These are phyloP conservation scores for Herpetomonas muscarum DNA, from an alignment of 208 protist species.

Conservation along the genomic window DNA sequence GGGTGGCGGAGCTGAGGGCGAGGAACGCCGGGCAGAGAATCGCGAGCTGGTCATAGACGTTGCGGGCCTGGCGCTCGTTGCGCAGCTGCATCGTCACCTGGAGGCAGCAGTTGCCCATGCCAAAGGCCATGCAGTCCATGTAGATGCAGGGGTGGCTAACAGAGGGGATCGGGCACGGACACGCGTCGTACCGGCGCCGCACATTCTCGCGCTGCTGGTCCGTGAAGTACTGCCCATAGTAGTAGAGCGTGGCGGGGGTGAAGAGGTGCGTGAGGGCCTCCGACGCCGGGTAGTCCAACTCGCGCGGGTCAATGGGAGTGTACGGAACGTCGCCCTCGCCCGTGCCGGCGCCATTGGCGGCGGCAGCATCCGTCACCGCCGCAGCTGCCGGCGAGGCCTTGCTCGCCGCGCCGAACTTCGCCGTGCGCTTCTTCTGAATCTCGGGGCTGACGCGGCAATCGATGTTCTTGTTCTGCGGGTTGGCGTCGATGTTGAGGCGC, in stretches of 20 bases:
- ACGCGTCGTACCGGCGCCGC: constrained; percentile 75
- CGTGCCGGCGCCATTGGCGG: neutral
- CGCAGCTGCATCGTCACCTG: constrained; percentile 97
- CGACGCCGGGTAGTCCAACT: constrained; percentile 34
- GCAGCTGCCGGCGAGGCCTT: neutral
- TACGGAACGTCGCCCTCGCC: neutral
- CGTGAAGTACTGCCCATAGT: constrained; percentile 91
- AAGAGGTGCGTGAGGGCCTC: constrained; percentile 73
- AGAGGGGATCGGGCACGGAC: constrained; percentile 75
- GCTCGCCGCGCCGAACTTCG: constrained; percentile 36
- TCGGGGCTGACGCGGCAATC: constrained; percentile 32
- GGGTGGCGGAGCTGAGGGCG: constrained; percentile 94
- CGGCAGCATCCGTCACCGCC: neutral
- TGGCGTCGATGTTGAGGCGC: constrained; percentile 76
- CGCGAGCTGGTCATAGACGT: constrained; percentile 97
- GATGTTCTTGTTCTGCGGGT: constrained; percentile 77
- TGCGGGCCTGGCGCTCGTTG: constrained; percentile 90
- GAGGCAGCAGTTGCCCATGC: constrained; percentile 98
- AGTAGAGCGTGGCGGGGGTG: constrained; percentile 82
- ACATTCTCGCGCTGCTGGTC: constrained; percentile 58
- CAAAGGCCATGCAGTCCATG: constrained; percentile 99
- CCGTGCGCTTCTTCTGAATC: constrained; percentile 45
- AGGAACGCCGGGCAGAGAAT: constrained; percentile 95
- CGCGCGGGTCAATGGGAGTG: constrained; percentile 27
- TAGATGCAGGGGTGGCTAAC: constrained; percentile 93